These are phyloP conservation scores for Combretum micranthum DNA, from an alignment of 345 rosid genomes.

Conservation along the genomic window DNA sequence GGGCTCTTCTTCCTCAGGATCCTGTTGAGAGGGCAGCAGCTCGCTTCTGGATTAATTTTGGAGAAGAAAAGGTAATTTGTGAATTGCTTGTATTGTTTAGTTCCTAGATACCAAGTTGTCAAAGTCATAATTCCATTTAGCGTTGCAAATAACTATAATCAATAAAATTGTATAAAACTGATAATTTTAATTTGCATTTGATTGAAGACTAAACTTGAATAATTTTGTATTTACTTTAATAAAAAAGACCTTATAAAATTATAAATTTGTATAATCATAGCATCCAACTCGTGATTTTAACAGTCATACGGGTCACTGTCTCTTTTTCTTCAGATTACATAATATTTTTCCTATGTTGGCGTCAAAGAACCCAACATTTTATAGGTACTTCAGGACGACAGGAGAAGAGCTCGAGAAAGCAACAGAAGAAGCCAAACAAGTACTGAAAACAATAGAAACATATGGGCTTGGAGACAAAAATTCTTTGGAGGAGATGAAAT, in stretches of 20 bases:
- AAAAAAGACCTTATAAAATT: no score
- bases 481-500: slow-evolving; percentile 23
- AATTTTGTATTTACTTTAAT: no score
- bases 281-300: neutral
- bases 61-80: slow-evolving; percentile 20
- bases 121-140: no score
- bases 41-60: slow-evolving; percentile 27
- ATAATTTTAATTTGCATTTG: no score
- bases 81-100: no score
- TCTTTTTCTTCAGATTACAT: neutral
- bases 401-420: slow-evolving; percentile 28
- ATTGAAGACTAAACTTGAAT: no score
- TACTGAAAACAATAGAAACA: slow-evolving; percentile 14
- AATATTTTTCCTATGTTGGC: neutral
- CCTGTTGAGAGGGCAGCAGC: slow-evolving; percentile 16
- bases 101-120: no score
- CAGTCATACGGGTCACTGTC: neutral
- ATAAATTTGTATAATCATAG: no score
- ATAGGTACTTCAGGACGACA: slow-evolving; percentile 10
- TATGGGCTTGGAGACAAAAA: slow-evolving; percentile 15
- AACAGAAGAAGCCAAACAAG: slow-evolving; percentile 12
- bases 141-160: neutral
- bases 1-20: slow-evolving; percentile 18
- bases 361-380: slow-evolving; percentile 13
- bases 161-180: no score